Evolutionary conservation across 2,329 filamentous ascomycete species (phyloP), one percentile per base, ranked within the genome.

Genomic region (Penicillium sp.): DNA sequence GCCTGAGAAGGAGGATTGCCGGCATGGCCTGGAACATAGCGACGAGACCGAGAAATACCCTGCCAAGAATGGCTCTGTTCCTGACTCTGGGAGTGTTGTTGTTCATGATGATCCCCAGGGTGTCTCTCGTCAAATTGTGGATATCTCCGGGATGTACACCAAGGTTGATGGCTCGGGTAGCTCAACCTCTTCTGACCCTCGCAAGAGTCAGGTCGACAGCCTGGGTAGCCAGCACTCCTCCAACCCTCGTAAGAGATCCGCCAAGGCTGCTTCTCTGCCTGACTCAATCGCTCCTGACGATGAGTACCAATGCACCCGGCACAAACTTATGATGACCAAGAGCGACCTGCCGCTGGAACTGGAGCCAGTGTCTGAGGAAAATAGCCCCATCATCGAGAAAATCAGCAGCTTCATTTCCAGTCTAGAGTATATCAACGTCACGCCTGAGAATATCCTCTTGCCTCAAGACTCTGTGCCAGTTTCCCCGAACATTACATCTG

Each of bases 231-330:
- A 43, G 4, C 42, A 31, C 21, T 54, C 56, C 9, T 38, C 42
- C 10, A 66, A 57, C 25, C 58, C 64, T 17, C 63, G 64, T 21
- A 73, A 73, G 56, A 65, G 70, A 55, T 69, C 56, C 23, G 69
- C 71, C 10, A 60, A 59, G 29, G 64, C 65, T 31, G 70, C 71
- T 10, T 70, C 67, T 15, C 50, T 73, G 2, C 62, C 69, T 7
- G 69, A 71, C 52, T 67, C 62, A 10, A 63, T 62, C 4, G 58
- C 62, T 4, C 62, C 64, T 8, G 67, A 70, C n/a, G 57, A 61
- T 25, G 65, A 68, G 7, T 52, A 53, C 13, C 41, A 50, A 33
- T 46, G 51, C 3, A 54, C 29, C 40, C 47, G 40, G 2, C 47
- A 38, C 54, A 47, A 53, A 21, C 8, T 35, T 10, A 10, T 19